Evolutionary conservation across 1,284 basidiomycete genomes (phyloP).

Genomic region (Leccinum pachyderme): DNA sequence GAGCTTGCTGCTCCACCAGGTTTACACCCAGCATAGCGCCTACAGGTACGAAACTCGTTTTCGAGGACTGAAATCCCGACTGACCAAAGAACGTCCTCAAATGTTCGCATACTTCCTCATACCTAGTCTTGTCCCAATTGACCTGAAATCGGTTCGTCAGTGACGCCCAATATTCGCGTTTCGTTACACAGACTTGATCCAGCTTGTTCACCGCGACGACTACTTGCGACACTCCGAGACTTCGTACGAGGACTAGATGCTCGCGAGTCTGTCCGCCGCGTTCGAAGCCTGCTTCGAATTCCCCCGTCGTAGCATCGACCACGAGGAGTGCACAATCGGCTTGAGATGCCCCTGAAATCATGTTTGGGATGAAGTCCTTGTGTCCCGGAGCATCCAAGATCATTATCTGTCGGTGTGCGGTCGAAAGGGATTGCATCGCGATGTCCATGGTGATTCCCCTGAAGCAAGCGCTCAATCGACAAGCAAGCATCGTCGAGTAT

Average conservation of each 20-base stretch:
- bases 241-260: slow-evolving; percentile 89
- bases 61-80: slow-evolving; percentile 81
- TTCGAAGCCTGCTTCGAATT: slow-evolving; percentile 95
- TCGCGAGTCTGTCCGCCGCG: slow-evolving; percentile 96
- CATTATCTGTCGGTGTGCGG: slow-evolving; percentile 79
- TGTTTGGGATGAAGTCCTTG: slow-evolving; percentile 97
- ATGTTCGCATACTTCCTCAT: slow-evolving; percentile 77
- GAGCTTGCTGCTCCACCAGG: slow-evolving; percentile 53
- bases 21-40: slow-evolving; percentile 92
- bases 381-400: slow-evolving; percentile 97
- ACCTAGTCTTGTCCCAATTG: slow-evolving; percentile 79
- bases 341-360: slow-evolving; percentile 98
- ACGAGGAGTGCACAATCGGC: slow-evolving; percentile 97
- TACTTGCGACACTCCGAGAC: slow-evolving; percentile 92
- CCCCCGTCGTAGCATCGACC: slow-evolving; percentile 86
- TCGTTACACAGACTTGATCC: slow-evolving; percentile 62
- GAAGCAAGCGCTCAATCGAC: slow-evolving; percentile 5
- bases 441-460: slow-evolving; percentile 99
- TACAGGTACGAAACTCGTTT: slow-evolving; percentile 85
- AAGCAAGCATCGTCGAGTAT: slow-evolving; percentile 4
- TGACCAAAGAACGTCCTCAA: slow-evolving; percentile 83
- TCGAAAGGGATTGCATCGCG: slow-evolving; percentile 80
- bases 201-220: slow-evolving; percentile 95
- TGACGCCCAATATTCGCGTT: not conserved
- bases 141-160: slow-evolving; percentile 53